These are phyloP conservation scores for Monosporascus sp. DNA, from an alignment of 2,329 filamentous ascomycete species.

Conservation along the genomic window DNA sequence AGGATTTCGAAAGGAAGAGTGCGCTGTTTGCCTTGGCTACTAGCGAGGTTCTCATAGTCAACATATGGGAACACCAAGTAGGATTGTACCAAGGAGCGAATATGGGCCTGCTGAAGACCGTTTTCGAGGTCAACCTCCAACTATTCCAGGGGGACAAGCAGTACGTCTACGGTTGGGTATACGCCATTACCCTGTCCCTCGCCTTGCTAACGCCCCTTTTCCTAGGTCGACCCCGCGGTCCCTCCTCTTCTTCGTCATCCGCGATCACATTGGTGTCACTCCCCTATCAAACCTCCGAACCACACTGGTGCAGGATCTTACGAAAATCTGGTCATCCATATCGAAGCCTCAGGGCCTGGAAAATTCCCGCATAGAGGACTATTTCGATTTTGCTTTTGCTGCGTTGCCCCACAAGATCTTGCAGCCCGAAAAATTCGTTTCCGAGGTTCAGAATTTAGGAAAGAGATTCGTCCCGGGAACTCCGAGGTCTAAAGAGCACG, in stretches of 20 bases:
- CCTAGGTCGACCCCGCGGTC: conserved; percentile 77
- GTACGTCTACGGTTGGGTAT: conserved; percentile 44
- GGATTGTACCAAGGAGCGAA: conserved; percentile 97
- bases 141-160: conserved; percentile 93
- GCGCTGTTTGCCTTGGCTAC: conserved; percentile 95
- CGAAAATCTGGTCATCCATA: conserved; percentile 86
- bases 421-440: conserved; percentile 83
- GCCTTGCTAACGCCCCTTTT: conserved; percentile 10
- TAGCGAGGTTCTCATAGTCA: conserved; percentile 95
- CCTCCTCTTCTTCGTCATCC: conserved; percentile 96
- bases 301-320: conserved; percentile 84
- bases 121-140: conserved; percentile 97
- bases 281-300: conserved; percentile 85
- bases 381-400: conserved; percentile 97
- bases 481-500: conserved; percentile 58
- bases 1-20: conserved; percentile 98
- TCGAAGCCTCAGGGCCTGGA: conserved; percentile 89
- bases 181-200: neutral
- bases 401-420: conserved; percentile 95
- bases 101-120: conserved; percentile 97
- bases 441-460: conserved; percentile 74
- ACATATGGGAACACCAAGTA: conserved; percentile 99
- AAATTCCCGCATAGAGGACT: conserved; percentile 85
- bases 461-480: conserved; percentile 78
- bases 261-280: conserved; percentile 90